These are phyloP conservation scores for Vicia villosa DNA, from an alignment of 306 rosid species.

Conservation along the genomic window DNA sequence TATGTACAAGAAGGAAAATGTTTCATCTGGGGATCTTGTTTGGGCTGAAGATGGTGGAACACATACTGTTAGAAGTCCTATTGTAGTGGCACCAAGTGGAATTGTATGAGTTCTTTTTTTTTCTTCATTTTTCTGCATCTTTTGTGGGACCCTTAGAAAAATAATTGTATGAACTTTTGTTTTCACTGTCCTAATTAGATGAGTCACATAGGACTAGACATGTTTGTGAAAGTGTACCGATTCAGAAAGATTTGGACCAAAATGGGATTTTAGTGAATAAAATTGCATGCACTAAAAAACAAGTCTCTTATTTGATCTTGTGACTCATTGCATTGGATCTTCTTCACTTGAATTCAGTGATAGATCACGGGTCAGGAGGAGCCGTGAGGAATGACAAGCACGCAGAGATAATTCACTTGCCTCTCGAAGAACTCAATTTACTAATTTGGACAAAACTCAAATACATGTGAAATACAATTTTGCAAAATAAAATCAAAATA, in stretches of 20 bases:
- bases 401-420: not conserved
- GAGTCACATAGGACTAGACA: not conserved
- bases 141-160: not conserved
- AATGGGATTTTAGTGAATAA: no score
- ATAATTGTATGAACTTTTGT: not conserved
- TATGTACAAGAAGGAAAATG: not conserved
- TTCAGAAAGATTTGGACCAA: no score
- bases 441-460: no score
- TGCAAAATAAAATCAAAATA: no score
- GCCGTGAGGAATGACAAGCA: slow-evolving; percentile 16
- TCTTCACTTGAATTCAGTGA: slow-evolving; percentile 22
- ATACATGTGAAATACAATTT: no score
- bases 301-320: not conserved
- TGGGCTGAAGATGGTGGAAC: slow-evolving; percentile 39
- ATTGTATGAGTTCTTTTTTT: slow-evolving; percentile 5
- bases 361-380: slow-evolving; percentile 8
- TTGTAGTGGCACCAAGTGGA: slow-evolving; percentile 41
- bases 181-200: not conserved
- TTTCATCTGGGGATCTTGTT: slow-evolving; percentile 37
- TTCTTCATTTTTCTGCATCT: not conserved
- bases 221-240: not conserved
- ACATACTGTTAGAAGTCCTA: slow-evolving; percentile 42
- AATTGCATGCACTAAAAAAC: not conserved
- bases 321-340: slow-evolving; percentile 13
- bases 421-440: no score